Percentiles rank a stretch among this genome's conserved stretches.
Evolutionary conservation across 140 eudicot genomes (phyloP).

Genomic region (Stevia rebaudiana): DNA sequence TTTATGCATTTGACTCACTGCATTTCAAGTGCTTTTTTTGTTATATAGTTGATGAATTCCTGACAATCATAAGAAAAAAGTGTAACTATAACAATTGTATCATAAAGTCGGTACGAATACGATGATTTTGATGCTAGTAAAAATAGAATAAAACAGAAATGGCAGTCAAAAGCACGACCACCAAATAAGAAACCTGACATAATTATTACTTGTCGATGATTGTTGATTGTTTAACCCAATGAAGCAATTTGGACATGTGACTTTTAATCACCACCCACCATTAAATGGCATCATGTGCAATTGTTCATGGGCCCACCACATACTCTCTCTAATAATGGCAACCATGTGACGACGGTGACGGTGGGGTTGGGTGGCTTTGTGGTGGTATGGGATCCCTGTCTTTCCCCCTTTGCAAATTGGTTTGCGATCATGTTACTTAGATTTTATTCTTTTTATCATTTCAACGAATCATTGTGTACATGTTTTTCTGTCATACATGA

Average conservation of each 20-base stretch:
- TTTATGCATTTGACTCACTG: no score
- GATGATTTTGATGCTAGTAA: background rate
- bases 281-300: slow-evolving; percentile 8
- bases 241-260: slow-evolving; percentile 3
- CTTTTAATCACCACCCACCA: background rate
- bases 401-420: slow-evolving; percentile 6
- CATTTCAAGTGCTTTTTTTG: no score
- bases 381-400: slow-evolving; percentile 26
- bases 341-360: slow-evolving; percentile 16
- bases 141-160: background rate
- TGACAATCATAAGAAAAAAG: no score
- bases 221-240: background rate
- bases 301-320: slow-evolving; percentile 15
- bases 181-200: background rate
- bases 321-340: slow-evolving; percentile 5
- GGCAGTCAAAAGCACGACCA: background rate
- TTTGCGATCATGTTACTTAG: background rate
- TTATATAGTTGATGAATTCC: no score
- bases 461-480: background rate
- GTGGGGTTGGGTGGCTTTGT: slow-evolving; percentile 3
- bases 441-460: background rate
- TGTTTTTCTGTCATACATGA: background rate
- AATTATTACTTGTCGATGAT: background rate
- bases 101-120: background rate
- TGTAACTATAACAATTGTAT: no score